Conservation (phyloP, 2,329 filamentous ascomycete species). For the Mycosphaerella sp. region DNA sequence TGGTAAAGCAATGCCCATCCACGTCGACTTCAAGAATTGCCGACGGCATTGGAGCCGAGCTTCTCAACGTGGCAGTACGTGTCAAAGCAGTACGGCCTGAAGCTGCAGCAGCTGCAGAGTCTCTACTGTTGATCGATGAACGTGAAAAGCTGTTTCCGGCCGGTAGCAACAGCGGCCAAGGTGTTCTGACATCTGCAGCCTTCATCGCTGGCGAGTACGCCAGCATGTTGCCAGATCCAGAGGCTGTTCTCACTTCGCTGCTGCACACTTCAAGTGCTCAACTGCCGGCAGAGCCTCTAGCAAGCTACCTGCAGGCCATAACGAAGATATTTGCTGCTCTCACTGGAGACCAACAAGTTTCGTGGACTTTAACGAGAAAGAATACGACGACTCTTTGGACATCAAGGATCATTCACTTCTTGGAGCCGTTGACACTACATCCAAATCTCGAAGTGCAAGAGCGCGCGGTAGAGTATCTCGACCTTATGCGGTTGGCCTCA, state of each 20-base stretch:
- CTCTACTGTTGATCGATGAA: slow-evolving; percentile 60
- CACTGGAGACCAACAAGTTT: slow-evolving; percentile 56
- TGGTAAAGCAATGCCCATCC: slow-evolving; percentile 64
- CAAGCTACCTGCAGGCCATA: slow-evolving; percentile 73
- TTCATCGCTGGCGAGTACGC: slow-evolving; percentile 91
- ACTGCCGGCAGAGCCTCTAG: slow-evolving; percentile 61
- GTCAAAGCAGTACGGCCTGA: slow-evolving; percentile 76
- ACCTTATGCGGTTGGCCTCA: slow-evolving; percentile 77
- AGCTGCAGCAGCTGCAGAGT: slow-evolving; percentile 76
- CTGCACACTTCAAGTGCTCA: slow-evolving; percentile 59
- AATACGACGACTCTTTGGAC: slow-evolving; percentile 70
- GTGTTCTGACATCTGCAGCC: slow-evolving; percentile 66
- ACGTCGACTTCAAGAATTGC: slow-evolving; percentile 47
- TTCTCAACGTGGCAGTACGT: slow-evolving; percentile 86
- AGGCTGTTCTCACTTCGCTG: slow-evolving; percentile 66
- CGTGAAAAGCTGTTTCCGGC: slow-evolving; percentile 51
- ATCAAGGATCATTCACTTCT: slow-evolving; percentile 71
- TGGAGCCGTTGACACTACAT: slow-evolving; percentile 73
- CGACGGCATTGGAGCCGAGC: slow-evolving; percentile 70
- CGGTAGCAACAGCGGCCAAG: slow-evolving; percentile 47
- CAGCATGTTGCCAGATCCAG: slow-evolving; percentile 60
- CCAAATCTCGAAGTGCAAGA: slow-evolving; percentile 93
- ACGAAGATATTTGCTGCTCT: slow-evolving; percentile 78
- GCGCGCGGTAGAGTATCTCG: slow-evolving; percentile 83
- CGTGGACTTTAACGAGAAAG: slow-evolving; percentile 69